These are phyloP conservation scores for Entamoeba moshkovskii DNA, from an alignment of 208 protist genomes.

Conservation along the genomic window DNA sequence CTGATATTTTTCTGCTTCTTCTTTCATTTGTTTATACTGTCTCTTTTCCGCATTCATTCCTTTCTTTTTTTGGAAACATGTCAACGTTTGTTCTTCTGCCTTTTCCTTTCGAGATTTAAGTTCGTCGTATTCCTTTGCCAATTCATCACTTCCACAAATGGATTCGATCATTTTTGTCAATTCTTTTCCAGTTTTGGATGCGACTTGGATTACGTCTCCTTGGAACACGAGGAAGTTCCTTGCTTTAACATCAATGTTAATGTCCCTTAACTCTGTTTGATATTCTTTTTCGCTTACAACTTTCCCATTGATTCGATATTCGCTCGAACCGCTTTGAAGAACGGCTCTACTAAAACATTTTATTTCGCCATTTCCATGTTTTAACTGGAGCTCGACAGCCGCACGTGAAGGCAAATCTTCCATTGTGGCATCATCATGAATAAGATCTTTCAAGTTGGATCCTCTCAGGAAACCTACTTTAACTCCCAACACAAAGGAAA, in stretches of 20 bases:
- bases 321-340: conserved; percentile 41
- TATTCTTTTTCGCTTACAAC: conserved; percentile 59
- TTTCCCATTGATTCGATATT: conserved; percentile 58
- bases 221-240: conserved; percentile 75
- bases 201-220: conserved; percentile 80
- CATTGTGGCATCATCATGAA: conserved; percentile 46
- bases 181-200: conserved; percentile 70
- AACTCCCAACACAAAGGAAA: conserved; percentile 82
- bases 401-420: not conserved
- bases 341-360: conserved; percentile 29
- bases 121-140: conserved; percentile 70
- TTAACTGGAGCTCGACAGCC: not conserved
- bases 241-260: conserved; percentile 63
- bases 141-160: conserved; percentile 62
- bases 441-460: conserved; percentile 62
- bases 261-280: conserved; percentile 47
- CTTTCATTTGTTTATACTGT: conserved; percentile 74
- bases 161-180: conserved; percentile 82
- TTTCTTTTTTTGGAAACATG: conserved; percentile 61
- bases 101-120: conserved; percentile 48
- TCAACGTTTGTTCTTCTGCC: conserved; percentile 41
- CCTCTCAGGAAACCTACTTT: conserved; percentile 56
- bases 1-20: conserved; percentile 63
- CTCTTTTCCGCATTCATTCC: conserved; percentile 65
- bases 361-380: not conserved